Conservation (phyloP, 768 basidiomycete species). For the Strobilomyces dryophilus region DNA sequence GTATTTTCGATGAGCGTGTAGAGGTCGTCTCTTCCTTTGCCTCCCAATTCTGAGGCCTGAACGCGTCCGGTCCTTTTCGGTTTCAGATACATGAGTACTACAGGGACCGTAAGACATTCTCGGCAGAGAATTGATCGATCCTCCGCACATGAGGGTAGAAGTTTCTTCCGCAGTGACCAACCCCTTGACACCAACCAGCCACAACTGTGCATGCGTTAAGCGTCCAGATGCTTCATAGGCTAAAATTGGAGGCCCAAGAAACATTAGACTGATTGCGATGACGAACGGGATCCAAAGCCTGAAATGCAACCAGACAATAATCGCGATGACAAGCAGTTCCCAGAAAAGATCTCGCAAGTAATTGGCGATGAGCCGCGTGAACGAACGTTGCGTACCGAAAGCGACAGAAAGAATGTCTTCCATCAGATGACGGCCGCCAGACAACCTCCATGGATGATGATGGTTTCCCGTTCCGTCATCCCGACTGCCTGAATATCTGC, state of each 20-base stretch:
- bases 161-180: conserved; percentile 21
- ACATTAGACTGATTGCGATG: conserved; percentile 8
- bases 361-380: conserved; percentile 5
- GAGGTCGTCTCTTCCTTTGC: conserved; percentile 1
- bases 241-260: conserved; percentile 6
- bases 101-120: conserved; percentile 16
- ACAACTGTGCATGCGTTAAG: conserved; percentile 16
- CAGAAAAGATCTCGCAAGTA: conserved; percentile 6
- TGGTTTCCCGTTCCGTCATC: conserved; percentile 10
- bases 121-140: conserved; percentile 3
- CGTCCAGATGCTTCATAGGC: conserved; percentile 17
- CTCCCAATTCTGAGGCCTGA: neutral
- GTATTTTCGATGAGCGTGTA: conserved; percentile 27
- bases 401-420: conserved; percentile 21
- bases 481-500: conserved; percentile 16
- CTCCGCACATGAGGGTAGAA: conserved; percentile 13
- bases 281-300: neutral
- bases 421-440: conserved; percentile 19
- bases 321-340: neutral
- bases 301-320: too few relatives aligned
- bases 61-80: neutral
- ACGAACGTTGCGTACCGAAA: conserved; percentile 14
- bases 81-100: conserved; percentile 11
- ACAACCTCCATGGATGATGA: conserved; percentile 23
- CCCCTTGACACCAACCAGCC: conserved; percentile 25